Base-by-base conservation (phyloP, 163 green algal species). In the Scenedesmus sp. region DNA sequence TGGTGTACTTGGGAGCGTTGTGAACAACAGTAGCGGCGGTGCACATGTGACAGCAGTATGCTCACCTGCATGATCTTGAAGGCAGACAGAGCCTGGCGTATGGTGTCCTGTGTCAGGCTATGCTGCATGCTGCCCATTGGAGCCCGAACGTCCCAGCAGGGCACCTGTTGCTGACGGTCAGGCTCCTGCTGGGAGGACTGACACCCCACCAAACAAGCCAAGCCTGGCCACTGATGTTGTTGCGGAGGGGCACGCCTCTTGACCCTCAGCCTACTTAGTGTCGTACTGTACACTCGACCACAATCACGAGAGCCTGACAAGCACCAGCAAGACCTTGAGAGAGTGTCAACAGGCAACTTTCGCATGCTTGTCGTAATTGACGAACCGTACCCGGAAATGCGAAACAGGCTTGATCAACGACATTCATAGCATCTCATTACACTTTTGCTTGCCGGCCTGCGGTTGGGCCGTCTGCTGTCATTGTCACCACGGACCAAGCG, bases 191-290 rank as follows among this genome's bases (percentile, higher is more conserved):
- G 65, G 26, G 65, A 76, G 30, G 30, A 76, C 65, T 76, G 65
- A 76, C 65, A 76, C 65, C 65, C 65, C 65, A 76, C 65, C 65
- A 76, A 76, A n/a, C 65, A 76, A 76, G 65, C 65, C 30, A 76
- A 30, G 26, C 65, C 65, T 76, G 65, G 0, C 65, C 65, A 76
- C 65, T 76, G 65, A 40, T 76, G 30, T 76, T 76, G 65, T 40
- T 76, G 65, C 65, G 30, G 30, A 30, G 20, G 65, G 6, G 65
- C 30, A 40, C 65, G 26, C 65, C 9, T 37, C 30, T n/a, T 40
- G 30, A 7, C 65, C 65, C 30, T 76, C 7, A 24, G 65, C 30
- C 59, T 72, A 33, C 35, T 76, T 0, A 20, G 7, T 22, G 30
- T 76, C 65, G 30, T 76, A 40, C 2, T 76, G 30, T 30, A 40